Evolutionary conservation across 2,329 filamentous ascomycete species (phyloP).

Genomic region (Aspergillus sclerotialis): DNA sequence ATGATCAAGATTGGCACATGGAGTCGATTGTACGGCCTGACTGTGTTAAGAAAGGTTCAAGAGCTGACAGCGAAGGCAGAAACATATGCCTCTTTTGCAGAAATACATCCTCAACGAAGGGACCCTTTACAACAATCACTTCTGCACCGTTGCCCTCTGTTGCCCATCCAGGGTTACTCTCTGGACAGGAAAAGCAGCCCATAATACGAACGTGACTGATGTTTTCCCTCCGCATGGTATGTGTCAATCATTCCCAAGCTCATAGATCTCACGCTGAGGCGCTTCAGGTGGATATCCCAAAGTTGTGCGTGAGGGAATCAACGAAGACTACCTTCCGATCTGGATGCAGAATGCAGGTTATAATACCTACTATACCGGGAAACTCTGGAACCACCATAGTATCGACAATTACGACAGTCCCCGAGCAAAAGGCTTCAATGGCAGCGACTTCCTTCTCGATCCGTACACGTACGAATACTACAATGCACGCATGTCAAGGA

Average conservation of each 20-base stretch:
- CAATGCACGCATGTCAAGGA: conserved; percentile 58
- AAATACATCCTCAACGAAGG: conserved; percentile 51
- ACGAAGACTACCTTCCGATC: conserved; percentile 57
- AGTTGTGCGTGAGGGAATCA: conserved; percentile 55
- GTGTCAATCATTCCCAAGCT: too few species aligned
- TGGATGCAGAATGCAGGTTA: conserved; percentile 61
- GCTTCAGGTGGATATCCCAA: conserved; percentile 46
- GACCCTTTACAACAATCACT: conserved; percentile 55
- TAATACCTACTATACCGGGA: conserved; percentile 57
- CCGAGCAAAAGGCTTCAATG: conserved; percentile 7
- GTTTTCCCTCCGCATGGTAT: conserved; percentile 43
- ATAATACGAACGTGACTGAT: conserved; percentile 62
- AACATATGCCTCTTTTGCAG: conserved; percentile 51
- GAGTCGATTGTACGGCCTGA: too few species aligned
- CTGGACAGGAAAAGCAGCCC: conserved; percentile 56
- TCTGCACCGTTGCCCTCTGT: conserved; percentile 57
- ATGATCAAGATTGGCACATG: conserved; percentile 59
- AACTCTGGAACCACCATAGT: neutral
- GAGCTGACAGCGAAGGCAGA: too few species aligned
- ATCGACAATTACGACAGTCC: neutral
- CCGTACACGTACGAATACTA: conserved; percentile 58
- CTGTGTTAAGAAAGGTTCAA: too few species aligned
- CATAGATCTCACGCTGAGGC: too few species aligned
- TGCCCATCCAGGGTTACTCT: conserved; percentile 59
- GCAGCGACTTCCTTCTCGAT: conserved; percentile 39